Percentiles rank a stretch among this genome's conserved stretches.
Evolutionary conservation across 2,329 filamentous ascomycete genomes (phyloP).

Genomic region (Apiospora koreana): DNA sequence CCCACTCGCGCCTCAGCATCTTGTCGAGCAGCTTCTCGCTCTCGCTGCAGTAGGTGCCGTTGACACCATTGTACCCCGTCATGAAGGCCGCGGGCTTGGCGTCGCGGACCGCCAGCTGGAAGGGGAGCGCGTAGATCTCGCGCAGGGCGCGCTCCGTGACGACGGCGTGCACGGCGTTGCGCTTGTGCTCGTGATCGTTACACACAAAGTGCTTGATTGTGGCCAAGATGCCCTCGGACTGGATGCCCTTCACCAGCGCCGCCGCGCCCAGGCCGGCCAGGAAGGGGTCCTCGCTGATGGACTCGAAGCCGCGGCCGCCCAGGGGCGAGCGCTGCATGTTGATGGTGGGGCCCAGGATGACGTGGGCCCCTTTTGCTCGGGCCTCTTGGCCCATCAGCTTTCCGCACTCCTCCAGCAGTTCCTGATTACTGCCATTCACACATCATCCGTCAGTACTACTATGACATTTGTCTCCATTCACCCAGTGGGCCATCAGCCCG

Average conservation of each 20-base stretch:
- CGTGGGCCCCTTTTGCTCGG: slow-evolving; percentile 58
- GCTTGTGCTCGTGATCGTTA: slow-evolving; percentile 62
- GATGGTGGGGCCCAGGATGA: slow-evolving; percentile 62
- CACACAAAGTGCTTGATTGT: slow-evolving; percentile 63
- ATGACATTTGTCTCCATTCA: too few species aligned
- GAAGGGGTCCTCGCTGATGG: slow-evolving; percentile 59
- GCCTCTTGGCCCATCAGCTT: slow-evolving; percentile 54
- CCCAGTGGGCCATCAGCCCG: too few species aligned
- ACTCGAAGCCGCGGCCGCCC: slow-evolving; percentile 62
- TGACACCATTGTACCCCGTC: slow-evolving; percentile 62
- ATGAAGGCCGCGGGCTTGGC: slow-evolving; percentile 55
- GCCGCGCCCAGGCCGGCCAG: slow-evolving; percentile 56
- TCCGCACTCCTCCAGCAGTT: slow-evolving; percentile 53
- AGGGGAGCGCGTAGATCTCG: slow-evolving; percentile 60
- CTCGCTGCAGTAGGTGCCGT: slow-evolving; percentile 57
- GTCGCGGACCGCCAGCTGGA: slow-evolving; percentile 57
- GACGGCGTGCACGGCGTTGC: slow-evolving; percentile 56
- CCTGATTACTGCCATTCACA: slow-evolving; percentile 37
- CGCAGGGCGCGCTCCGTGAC: slow-evolving; percentile 57
- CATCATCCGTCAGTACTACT: background rate
- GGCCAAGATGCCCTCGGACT: slow-evolving; percentile 56
- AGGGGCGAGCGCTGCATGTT: slow-evolving; percentile 64
- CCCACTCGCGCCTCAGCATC: slow-evolving; percentile 58
- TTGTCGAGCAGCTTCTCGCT: slow-evolving; percentile 50
- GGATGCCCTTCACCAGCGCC: slow-evolving; percentile 55